These are phyloP conservation scores for Diplocarpon mali DNA, from an alignment of 2,329 filamentous ascomycete genomes.

Conservation along the genomic window DNA sequence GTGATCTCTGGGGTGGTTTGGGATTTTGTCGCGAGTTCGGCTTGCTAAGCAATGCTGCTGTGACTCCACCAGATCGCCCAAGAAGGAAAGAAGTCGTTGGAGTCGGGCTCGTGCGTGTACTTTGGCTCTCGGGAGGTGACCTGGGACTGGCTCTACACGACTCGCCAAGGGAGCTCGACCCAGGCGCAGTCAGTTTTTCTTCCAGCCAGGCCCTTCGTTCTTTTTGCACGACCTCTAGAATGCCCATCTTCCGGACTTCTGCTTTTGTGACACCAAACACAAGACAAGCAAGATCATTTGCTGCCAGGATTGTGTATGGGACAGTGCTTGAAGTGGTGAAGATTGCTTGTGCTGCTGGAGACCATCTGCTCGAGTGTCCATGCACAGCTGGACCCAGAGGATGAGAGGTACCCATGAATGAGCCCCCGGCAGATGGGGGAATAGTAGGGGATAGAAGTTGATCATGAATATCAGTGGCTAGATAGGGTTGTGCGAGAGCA, in stretches of 20 bases:
- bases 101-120: constrained; percentile 23
- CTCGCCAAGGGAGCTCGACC: constrained; percentile 32
- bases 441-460: constrained; percentile 33
- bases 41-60: constrained; percentile 79
- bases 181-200: constrained; percentile 62
- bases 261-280: constrained; percentile 99
- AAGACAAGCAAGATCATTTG: constrained; percentile 90
- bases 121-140: constrained; percentile 15
- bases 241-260: constrained; percentile 88
- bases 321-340: constrained; percentile 88
- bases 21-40: constrained; percentile 42
- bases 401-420: constrained; percentile 25
- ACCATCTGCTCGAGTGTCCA: constrained; percentile 81
- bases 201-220: constrained; percentile 85
- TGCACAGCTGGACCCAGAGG: constrained; percentile 53
- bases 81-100: constrained; percentile 49
- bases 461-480: constrained; percentile 22
- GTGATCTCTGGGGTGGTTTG: constrained; percentile 41
- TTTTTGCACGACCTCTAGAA: constrained; percentile 85
- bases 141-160: constrained; percentile 15
- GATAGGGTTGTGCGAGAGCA: constrained; percentile 66
- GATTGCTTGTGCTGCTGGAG: constrained; percentile 85
- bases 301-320: constrained; percentile 92
- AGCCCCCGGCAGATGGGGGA: constrained; percentile 26
- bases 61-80: constrained; percentile 58